These are phyloP conservation scores for Hibiscus tridactylites DNA, from an alignment of 345 rosid species.

Conservation along the genomic window DNA sequence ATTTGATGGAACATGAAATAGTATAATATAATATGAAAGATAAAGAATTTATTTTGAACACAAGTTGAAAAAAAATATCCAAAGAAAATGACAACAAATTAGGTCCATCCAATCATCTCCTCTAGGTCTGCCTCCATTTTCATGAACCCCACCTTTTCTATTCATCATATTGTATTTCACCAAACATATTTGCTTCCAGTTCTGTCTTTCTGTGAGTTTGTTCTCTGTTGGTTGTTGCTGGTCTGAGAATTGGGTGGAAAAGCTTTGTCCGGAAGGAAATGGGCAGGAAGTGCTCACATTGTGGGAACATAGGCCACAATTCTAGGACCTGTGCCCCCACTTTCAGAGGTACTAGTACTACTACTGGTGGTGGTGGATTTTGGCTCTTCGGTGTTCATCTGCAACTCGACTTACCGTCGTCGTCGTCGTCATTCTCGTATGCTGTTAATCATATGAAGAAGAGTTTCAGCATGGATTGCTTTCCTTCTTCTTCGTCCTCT, in stretches of 20 bases:
- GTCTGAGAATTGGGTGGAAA: conserved; percentile 10
- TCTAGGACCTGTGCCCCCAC: conserved; percentile 41
- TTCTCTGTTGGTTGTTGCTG: background rate
- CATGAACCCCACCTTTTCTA: conserved; percentile 22
- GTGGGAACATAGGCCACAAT: conserved; percentile 61
- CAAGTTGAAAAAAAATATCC: conserved; percentile 27
- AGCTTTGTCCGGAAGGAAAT: conserved; percentile 30
- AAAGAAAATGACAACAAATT: conserved; percentile 17
- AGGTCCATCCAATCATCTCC: conserved; percentile 44
- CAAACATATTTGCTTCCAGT: conserved; percentile 13
- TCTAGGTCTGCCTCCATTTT: conserved; percentile 41
- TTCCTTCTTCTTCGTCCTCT: conserved; percentile 14
- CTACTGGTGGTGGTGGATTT: conserved; percentile 27
- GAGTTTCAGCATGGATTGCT: conserved; percentile 52
- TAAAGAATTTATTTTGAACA: background rate
- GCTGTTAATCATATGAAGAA: conserved; percentile 27
- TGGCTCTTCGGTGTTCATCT: conserved; percentile 58
- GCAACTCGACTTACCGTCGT: conserved; percentile 30
- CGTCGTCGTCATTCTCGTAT: background rate
- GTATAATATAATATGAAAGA: background rate
- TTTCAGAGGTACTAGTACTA: conserved; percentile 9
- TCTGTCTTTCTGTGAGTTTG: background rate
- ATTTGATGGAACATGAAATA: too few relatives aligned
- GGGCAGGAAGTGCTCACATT: conserved; percentile 73
- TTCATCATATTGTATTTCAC: conserved; percentile 24